These are phyloP conservation scores for Avena insularis DNA, from an alignment of 176 grass and related monocot genomes.

Conservation along the genomic window DNA sequence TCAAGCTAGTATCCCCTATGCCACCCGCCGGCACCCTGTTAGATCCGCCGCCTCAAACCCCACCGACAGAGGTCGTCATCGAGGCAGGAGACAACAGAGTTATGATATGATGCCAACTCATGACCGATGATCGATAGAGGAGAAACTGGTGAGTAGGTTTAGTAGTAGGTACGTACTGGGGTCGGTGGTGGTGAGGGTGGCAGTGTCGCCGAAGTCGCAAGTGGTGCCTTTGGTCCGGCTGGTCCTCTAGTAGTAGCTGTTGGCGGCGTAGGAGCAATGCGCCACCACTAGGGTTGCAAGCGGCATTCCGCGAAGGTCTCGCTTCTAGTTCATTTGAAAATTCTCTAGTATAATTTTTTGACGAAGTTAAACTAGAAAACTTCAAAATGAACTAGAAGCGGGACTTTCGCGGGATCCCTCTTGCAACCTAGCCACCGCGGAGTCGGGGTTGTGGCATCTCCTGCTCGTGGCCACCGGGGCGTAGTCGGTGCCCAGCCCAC, in stretches of 20 bases:
- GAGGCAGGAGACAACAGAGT: no score
- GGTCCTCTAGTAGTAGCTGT: conserved; percentile 82
- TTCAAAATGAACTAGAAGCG: no score
- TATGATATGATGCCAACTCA: no score
- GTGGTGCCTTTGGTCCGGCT: conserved; percentile 62
- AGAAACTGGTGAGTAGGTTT: background rate
- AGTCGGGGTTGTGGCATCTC: conserved; percentile 55
- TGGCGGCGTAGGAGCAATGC: conserved; percentile 70
- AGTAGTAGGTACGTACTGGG: conserved; percentile 46
- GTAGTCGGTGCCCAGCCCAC: conserved; percentile 72
- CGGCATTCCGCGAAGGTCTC: no score
- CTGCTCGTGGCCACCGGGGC: conserved; percentile 45
- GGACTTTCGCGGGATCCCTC: no score
- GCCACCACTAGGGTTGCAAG: conserved; percentile 20
- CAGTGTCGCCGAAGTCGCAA: conserved; percentile 86
- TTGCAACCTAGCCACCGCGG: background rate
- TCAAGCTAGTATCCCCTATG: no score
- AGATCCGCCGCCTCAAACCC: no score
- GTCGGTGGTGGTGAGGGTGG: conserved; percentile 58
- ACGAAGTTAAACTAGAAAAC: no score
- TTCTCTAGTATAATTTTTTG: no score
- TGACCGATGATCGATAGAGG: background rate
- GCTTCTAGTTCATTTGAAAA: no score
- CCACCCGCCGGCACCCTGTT: no score
- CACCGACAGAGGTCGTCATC: no score